Evolutionary conservation across 345 rosid species (phyloP).

Genomic region (Carallia pectinifolia): DNA sequence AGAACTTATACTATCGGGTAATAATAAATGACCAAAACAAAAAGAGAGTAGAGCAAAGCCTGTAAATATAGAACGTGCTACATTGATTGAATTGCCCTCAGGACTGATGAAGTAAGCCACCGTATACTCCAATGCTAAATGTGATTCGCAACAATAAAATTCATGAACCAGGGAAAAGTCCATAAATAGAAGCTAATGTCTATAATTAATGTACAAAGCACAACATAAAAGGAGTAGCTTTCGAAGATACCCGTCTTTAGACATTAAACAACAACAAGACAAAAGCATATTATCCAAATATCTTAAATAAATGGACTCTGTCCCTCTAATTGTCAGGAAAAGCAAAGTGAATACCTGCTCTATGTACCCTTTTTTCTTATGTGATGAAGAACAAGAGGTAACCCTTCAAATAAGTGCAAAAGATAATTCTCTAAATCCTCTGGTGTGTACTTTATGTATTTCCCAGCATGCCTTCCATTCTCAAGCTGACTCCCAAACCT

Average conservation of each 20-base stretch:
- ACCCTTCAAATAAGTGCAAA: conserved; percentile 84
- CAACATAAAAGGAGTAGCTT: conserved; percentile 31
- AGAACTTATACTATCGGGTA: not conserved
- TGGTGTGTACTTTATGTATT: conserved; percentile 88
- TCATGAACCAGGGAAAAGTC: conserved; percentile 8
- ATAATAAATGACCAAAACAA: not conserved
- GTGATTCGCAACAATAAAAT: conserved; percentile 16
- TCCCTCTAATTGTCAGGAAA: conserved; percentile 25
- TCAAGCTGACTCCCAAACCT: conserved; percentile 81
- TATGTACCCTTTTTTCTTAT: conserved; percentile 67
- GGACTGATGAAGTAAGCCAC: not conserved
- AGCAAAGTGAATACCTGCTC: conserved; percentile 31
- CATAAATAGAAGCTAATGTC: conserved; percentile 25
- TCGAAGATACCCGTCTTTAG: conserved; percentile 42
- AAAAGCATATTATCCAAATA: conserved; percentile 37
- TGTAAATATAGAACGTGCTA: not conserved
- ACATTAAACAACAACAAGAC: conserved; percentile 37
- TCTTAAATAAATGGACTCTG: conserved; percentile 27
- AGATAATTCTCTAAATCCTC: conserved; percentile 86
- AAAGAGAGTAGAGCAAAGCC: too few relatives aligned
- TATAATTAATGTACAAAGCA: conserved; percentile 56
- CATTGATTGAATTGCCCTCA: not conserved
- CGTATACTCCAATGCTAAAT: conserved; percentile 3
- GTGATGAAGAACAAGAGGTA: conserved; percentile 74
- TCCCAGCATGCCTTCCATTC: conserved; percentile 79